Evolutionary conservation across 2,329 filamentous ascomycete genomes (phyloP), one percentile per base, ranked within the genome.

Genomic region (Pseudogymnoascus sp.): DNA sequence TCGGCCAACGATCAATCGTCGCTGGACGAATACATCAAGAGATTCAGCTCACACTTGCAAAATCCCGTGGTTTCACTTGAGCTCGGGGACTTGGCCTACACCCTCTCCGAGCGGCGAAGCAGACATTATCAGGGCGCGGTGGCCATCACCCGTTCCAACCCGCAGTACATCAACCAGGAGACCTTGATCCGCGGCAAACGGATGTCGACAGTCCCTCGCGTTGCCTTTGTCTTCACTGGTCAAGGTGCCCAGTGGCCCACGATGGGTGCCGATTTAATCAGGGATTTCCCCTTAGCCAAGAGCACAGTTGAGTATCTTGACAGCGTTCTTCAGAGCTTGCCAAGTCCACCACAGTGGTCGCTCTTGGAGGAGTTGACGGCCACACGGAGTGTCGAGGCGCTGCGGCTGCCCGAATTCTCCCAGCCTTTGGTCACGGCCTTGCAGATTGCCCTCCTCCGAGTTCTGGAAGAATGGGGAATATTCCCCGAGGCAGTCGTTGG

Each of bases 371-470:
- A 54, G 36, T 14, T 50, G 22, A 14, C 43, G 18, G 12, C 12
- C 18, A 16, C 20, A 25, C 12, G 12, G 12, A 64, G 61, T n/a
- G 63, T 73, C 28, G 75, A 77, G 0, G 69, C 77, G 50, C 73
- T 79, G 60, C 75, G 73, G n/a, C 76, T 79, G 64, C 76, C 78
- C 3, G 69, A 74, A 1, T 65, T 66, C 18, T 66, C 71, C 3
- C 76, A 79, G 65, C 76, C 77, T 62, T 68, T 75, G 71, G 76
- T 73, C 63, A 78, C 77, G 0, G 76, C 79, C 0, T 62, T 83
- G 2, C 80, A 83, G 65, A 69, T 83, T 28, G 61, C 74, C 1
- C 66, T 82, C 1, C 73, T 77, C 0, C 70, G 76, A 14, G 69
- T 82, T 3, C 70, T 82, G 0, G 36, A 73, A 20, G 73, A 74